Conservation (phyloP, 306 rosid species). For the Glycine tomentella region DNA sequence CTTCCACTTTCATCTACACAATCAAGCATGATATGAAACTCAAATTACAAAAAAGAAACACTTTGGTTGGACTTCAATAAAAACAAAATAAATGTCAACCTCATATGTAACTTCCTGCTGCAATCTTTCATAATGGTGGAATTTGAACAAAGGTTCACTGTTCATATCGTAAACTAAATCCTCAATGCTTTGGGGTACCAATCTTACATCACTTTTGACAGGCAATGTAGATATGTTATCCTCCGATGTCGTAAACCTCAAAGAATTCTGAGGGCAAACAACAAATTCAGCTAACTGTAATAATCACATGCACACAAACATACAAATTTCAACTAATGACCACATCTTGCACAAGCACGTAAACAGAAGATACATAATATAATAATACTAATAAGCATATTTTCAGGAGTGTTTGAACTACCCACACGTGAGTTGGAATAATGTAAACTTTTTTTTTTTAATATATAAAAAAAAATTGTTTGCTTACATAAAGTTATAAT, state of each 20-base stretch:
- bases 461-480: background rate
- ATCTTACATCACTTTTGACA: constrained; percentile 60
- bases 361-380: constrained; percentile 25
- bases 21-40: constrained; percentile 1
- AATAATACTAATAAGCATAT: constrained; percentile 25
- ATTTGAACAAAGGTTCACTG: constrained; percentile 71
- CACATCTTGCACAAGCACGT: constrained; percentile 34
- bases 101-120: constrained; percentile 64
- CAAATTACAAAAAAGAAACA: background rate
- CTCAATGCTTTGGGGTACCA: constrained; percentile 63
- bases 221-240: constrained; percentile 58
- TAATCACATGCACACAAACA: background rate
- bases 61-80: constrained; percentile 8
- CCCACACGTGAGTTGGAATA: background rate
- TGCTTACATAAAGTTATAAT: background rate
- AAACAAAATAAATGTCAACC: constrained; percentile 58
- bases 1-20: constrained; percentile 23
- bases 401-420: background rate
- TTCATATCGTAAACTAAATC: constrained; percentile 65
- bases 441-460: background rate
- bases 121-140: constrained; percentile 81
- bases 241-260: constrained; percentile 52
- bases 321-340: constrained; percentile 18
- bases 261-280: constrained; percentile 62
- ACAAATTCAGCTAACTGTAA: constrained; percentile 41